Evolutionary conservation across 2,329 filamentous ascomycete species (phyloP), one percentile per base, ranked within the genome.

Genomic region (Alternaria brassicicola): DNA sequence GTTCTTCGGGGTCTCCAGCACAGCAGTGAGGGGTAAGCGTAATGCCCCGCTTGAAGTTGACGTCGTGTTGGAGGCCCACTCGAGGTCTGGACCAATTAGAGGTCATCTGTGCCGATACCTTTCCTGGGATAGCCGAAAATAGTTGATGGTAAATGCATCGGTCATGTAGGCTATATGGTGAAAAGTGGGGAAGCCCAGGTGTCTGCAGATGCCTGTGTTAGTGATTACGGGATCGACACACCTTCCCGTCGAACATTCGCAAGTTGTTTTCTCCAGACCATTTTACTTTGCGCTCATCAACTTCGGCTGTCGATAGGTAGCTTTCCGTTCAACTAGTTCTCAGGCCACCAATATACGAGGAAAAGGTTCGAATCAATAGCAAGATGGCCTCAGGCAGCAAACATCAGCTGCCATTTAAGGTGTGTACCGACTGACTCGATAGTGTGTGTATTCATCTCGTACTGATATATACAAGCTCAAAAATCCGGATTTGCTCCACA

Each of bases 401-500:
- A 38, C 69, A 72, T 35, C 69, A 76, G 65, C 63, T 82, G 23
- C 80, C 80, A 2, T 82, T 82, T 72, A 79, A 81, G 74, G 80
- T 81, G 59, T 7, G 15, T n/a, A 15, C 4, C 13, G 28, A 31
- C 17, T n/a, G 12, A 39, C 36, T 39, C 19, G 19, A 17, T 26
- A 25, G 6, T 17, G 19, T 33, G 6, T 17, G 19, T 33, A 36
- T 13, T 19, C 5, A 21, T 9, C n/a, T 45, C 17, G 15, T n/a
- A 52, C 50, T 65, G 52, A 65, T 57, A 15, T 36, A 8, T 5
- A n/a, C 15, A 52, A 85, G 80, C 78, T 86, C 61, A 84, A 84
- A 69, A 81, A 84, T 59, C 78, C 82, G 10, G 80, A 82, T 23
- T 68, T 86, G n/a, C 83, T 86, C 69, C 81, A 81, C 50, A 81